A percentile compares a stretch with the other conserved stretches of the same genome.
Evolutionary conservation across 2,329 filamentous ascomycete species (phyloP).

Genomic region (Coniochaeta sp.): DNA sequence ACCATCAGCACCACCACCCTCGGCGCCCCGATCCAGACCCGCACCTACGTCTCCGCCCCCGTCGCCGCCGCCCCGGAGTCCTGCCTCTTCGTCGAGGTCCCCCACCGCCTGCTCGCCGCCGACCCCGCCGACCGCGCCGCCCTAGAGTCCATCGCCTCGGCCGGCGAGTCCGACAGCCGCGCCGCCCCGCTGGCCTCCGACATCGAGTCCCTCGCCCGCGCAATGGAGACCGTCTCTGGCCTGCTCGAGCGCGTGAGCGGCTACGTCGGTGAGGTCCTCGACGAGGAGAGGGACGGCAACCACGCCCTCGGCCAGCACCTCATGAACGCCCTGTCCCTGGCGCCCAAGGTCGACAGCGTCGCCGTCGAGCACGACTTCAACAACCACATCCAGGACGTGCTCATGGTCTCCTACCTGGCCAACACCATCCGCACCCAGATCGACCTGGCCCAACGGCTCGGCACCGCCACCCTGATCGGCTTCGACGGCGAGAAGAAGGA

Average conservation of each 20-base stretch:
- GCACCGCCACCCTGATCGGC: slow-evolving; percentile 59
- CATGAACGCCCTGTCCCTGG: slow-evolving; percentile 85
- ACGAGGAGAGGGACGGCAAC: slow-evolving; percentile 85
- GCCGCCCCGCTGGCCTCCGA: slow-evolving; percentile 71
- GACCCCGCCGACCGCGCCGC: slow-evolving; percentile 46
- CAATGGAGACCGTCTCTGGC: slow-evolving; percentile 78
- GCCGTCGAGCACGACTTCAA: slow-evolving; percentile 98
- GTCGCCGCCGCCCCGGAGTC: slow-evolving; percentile 94
- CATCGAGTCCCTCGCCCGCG: slow-evolving; percentile 79
- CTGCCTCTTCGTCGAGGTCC: slow-evolving; percentile 95
- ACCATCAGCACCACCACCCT: slow-evolving; percentile 79
- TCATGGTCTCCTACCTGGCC: slow-evolving; percentile 95
- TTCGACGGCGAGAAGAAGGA: slow-evolving; percentile 33
- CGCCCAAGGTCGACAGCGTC: slow-evolving; percentile 85
- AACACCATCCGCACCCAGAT: slow-evolving; percentile 99
- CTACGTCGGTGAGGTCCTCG: slow-evolving; percentile 88
- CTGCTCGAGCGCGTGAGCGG: slow-evolving; percentile 87
- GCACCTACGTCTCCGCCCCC: slow-evolving; percentile 91
- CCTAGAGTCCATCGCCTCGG: slow-evolving; percentile 76
- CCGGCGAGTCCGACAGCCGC: slow-evolving; percentile 71
- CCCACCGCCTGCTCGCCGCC: slow-evolving; percentile 85
- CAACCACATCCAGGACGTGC: slow-evolving; percentile 98
- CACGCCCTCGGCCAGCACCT: slow-evolving; percentile 91
- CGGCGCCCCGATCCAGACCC: slow-evolving; percentile 79
- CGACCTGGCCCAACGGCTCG: slow-evolving; percentile 90